Evolutionary conservation across 139 green algal species (phyloP), one percentile per base, ranked within the genome.

Genomic region (Diplosphaera chodatii): DNA sequence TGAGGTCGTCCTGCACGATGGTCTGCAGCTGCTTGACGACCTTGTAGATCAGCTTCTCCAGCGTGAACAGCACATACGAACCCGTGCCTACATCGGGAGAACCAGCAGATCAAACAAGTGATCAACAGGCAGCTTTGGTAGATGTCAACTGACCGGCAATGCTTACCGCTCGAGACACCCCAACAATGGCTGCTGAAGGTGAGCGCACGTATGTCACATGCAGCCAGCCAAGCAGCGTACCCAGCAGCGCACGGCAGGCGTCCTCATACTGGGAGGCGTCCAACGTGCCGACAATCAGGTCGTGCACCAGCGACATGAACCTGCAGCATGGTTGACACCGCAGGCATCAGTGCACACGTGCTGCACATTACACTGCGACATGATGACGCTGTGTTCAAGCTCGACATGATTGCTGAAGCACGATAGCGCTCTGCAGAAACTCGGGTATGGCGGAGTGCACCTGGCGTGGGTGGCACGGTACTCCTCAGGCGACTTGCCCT

Each of bases 31-130:
- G 92, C 79, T 96, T 96, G 27, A 98, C 83, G 3, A 97, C 66
- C 80, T 95, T 94, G 74, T 84, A 81, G 55, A 96, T 86, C 31
- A 98, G 88, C 86, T 97, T 97, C 85, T 98, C 92, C 63, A 97
- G 83, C 37, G 92, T 97, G 87, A 97, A 97, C 23, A 98, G 84
- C 71, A 94, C 82, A 75, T 97, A 97, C 40, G 80, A 89, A 74
- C 92, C 91, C 27, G 92, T 96, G 69, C 93, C 92, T 82, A 64
- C 72, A 59, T 48, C 25, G 1, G 10, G 13, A 13, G 37, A 13
- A 8, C 10, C 37, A 48, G 10, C 10, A 13, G 13, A 21, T 48
- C 37, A 48, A 13, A 48, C n/a, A n/a, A n/a, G n/a, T n/a, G n/a
- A n/a, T n/a, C n/a, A n/a, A n/a, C n/a, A n/a, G n/a, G n/a, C n/a